Percentiles rank a stretch among this genome's conserved stretches.
Evolutionary conservation across 352 stramenopile genomes (phyloP).

Genomic region (Pythium apleroticum): DNA sequence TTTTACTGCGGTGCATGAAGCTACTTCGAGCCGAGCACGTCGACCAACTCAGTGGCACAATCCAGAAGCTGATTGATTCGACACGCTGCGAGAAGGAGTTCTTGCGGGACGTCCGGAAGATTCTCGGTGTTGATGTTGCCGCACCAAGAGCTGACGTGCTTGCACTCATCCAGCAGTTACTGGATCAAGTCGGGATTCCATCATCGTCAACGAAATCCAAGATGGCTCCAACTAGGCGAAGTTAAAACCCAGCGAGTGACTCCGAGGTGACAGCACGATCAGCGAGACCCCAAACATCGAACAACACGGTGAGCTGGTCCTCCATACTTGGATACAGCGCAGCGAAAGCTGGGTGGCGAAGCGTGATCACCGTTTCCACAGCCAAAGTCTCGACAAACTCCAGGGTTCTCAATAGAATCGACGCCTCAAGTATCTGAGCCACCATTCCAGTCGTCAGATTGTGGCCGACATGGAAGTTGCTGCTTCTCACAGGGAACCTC

Average conservation of each 20-base stretch:
- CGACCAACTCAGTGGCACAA: conserved; percentile 34
- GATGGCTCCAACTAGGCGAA: neutral
- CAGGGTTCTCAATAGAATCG: neutral
- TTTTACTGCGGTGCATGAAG: conserved; percentile 44
- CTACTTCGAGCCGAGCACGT: conserved; percentile 38
- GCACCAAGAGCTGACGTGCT: conserved; percentile 35
- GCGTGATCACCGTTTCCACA: conserved; percentile 15
- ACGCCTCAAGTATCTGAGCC: neutral
- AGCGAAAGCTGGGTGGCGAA: conserved; percentile 15
- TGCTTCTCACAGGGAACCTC: neutral
- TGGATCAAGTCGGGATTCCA: conserved; percentile 19
- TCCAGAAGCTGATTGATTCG: conserved; percentile 44
- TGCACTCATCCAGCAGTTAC: conserved; percentile 22
- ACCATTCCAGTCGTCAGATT: neutral
- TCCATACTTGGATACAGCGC: conserved; percentile 17
- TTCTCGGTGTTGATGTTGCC: conserved; percentile 40
- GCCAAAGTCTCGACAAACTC: conserved; percentile 27
- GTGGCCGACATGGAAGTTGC: neutral
- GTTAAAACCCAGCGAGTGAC: neutral
- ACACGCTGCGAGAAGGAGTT: conserved; percentile 38
- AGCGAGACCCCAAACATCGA: conserved; percentile 33
- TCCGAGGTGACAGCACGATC: conserved; percentile 19
- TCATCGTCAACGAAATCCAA: neutral
- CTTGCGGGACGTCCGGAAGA: conserved; percentile 27
- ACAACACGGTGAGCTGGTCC: conserved; percentile 21